A percentile compares a stretch with the other conserved stretches of the same genome.
Evolutionary conservation across 768 basidiomycete species (phyloP).

Genomic region (Agaricus sinodeliciosus): DNA sequence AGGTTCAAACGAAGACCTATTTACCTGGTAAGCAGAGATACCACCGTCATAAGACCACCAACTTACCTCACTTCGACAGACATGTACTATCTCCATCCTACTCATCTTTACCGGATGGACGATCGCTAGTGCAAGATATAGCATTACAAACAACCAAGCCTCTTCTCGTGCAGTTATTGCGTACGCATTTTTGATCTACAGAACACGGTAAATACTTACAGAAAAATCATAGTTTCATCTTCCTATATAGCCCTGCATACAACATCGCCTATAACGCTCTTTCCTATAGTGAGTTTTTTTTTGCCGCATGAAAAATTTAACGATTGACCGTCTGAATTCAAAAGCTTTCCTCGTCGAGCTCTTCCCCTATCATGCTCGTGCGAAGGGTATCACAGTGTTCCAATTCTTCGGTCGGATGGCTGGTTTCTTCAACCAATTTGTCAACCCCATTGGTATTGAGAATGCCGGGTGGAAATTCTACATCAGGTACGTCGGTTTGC

Average conservation of each 20-base stretch:
- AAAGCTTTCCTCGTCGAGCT: conserved; percentile 61
- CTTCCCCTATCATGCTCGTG: conserved; percentile 58
- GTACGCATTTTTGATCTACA: conserved; percentile 18
- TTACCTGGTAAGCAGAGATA: conserved; percentile 34
- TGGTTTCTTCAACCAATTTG: conserved; percentile 60
- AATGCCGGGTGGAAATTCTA: conserved; percentile 55
- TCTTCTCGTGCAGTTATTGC: conserved; percentile 45
- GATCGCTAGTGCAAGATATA: conserved; percentile 42
- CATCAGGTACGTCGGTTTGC: conserved; percentile 28
- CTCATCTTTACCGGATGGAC: conserved; percentile 49
- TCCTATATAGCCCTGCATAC: conserved; percentile 49
- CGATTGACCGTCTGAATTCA: background rate
- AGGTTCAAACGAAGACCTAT: conserved; percentile 40
- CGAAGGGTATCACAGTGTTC: conserved; percentile 55
- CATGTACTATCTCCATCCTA: conserved; percentile 40
- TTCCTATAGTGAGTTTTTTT: conserved; percentile 37
- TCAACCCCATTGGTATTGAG: conserved; percentile 57
- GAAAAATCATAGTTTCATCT: conserved; percentile 38
- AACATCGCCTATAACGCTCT: conserved; percentile 52
- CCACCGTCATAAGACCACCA: background rate
- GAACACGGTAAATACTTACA: background rate
- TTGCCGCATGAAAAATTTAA: background rate
- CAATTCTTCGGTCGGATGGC: conserved; percentile 51
- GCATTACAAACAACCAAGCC: conserved; percentile 31
- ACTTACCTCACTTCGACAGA: conserved; percentile 17